Base-by-base conservation (phyloP, 805 yeast species). In the Cyberlindnera nakhonratchasimensis region DNA sequence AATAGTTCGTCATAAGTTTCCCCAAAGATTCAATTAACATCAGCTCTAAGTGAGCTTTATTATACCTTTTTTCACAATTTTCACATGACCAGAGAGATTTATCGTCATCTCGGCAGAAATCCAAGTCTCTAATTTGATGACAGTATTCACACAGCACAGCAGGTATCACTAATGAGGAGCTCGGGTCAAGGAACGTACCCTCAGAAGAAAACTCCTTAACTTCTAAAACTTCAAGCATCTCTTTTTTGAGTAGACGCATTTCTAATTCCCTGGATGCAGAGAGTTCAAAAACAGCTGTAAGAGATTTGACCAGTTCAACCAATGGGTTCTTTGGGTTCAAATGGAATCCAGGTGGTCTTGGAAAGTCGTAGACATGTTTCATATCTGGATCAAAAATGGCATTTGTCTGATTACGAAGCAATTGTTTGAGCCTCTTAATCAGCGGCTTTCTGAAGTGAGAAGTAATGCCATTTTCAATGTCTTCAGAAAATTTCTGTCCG, bases 121-220 rank as follows among this genome's bases (percentile, higher is more conserved):
- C 97, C 37, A 91, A 67, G 53, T 86, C 96, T 22, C 80, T 68
- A 28, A 81, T 75, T 52, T 69, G 74, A 46, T 80, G 82, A 66
- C 99, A 93, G 52, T 81, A 74, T 46, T 78, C 83, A 66, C 99
- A 93, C 6, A 84, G 68, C 6, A 89, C 73, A 33, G 81, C 82
- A 2, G 82, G 75, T 4, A 93, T 62, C 26, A 71, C 65, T 46
- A 93, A 69, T 1, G 86, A 74, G 0, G 86, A 70, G 38, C 93
- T 76, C 13, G 96, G 96, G 57, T 88, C 79, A 30, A 61, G 64
- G 63, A 89, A 90, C 14, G 68, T 69, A 1, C 91, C 86, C 43
- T 80, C 86, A 4, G 74, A 74, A 49, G 87, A 80, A 64, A 93
- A 93, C 58, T 93, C 99, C 46, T 83, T 79, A 29, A 90, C 74